phyloP scores from a whole-genome alignment of 164 flowering plant species.

The Protea cynaroides region DNA sequence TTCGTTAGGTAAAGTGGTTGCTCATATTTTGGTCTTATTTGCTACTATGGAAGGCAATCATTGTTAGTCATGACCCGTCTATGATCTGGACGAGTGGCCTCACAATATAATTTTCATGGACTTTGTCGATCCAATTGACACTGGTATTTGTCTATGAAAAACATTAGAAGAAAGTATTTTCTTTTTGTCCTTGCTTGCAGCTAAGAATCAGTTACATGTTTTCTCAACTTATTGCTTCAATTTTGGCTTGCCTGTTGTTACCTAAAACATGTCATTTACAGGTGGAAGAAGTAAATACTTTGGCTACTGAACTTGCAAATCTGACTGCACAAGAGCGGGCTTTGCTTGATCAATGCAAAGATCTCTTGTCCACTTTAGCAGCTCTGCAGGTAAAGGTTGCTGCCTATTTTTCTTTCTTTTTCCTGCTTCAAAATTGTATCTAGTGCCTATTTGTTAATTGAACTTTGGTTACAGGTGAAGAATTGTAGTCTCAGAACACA shows the following conservation, averaged over 20 bases:
- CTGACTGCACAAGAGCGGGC: conserved; percentile 45
- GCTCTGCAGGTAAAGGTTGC: conserved; percentile 58
- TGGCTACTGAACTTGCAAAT: conserved; percentile 52
- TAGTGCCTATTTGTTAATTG: not conserved
- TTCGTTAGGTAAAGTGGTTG: no score
- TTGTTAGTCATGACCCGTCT: no score
- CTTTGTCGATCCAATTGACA: no score
- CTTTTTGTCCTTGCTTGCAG: no score
- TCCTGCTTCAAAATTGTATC: not conserved
- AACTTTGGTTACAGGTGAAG: conserved; percentile 45
- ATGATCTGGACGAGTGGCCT: no score
- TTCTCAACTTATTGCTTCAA: not conserved
- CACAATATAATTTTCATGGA: no score
- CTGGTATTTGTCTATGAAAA: no score
- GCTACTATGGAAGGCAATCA: no score
- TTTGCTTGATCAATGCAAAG: conserved; percentile 54
- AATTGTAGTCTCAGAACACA: conserved; percentile 67
- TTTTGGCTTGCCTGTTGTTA: not conserved
- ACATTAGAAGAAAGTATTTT: no score
- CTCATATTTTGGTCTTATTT: no score
- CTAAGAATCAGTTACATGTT: no score
- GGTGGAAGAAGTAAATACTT: conserved; percentile 55
- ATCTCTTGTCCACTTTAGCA: conserved; percentile 52
- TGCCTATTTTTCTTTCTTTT: not conserved
- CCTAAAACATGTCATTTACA: conserved; percentile 16